phyloP scores from a whole-genome alignment of 805 yeast species.

The Kregervanrija delftensis region DNA sequence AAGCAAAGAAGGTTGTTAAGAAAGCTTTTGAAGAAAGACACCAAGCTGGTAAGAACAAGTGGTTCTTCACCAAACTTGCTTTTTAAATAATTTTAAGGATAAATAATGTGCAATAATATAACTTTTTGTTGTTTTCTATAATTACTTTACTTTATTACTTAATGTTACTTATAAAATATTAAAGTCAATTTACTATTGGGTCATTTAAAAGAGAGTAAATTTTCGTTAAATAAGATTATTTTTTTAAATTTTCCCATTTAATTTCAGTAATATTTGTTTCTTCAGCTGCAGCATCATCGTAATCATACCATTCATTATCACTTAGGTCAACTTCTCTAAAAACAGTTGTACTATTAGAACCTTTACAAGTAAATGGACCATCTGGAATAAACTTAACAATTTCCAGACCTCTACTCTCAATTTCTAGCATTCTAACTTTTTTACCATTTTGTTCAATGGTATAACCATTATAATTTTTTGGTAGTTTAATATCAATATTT shows the following conservation, averaged over 20 bases:
- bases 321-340: conserved; percentile 46
- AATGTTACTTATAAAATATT: not conserved
- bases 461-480: conserved; percentile 23
- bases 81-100: conserved; percentile 22
- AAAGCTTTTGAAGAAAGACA: conserved; percentile 99
- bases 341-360: conserved; percentile 33
- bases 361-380: conserved; percentile 52
- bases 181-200: too few species aligned
- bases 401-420: conserved; percentile 86
- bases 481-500: conserved; percentile 17
- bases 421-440: conserved; percentile 45
- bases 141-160: not conserved
- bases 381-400: conserved; percentile 58
- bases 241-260: conserved; percentile 52
- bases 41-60: conserved; percentile 99
- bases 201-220: too few species aligned
- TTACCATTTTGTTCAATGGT: conserved; percentile 36
- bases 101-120: conserved; percentile 9
- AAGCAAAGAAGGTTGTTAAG: conserved; percentile 98
- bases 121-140: conserved; percentile 4
- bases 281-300: conserved; percentile 73
- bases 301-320: conserved; percentile 91
- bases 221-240: not conserved
- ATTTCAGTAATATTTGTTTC: conserved; percentile 80
- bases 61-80: conserved; percentile 92